Base-by-base conservation (phyloP, 805 yeast genomes). In the Sugiyamaella mastotermitis region DNA sequence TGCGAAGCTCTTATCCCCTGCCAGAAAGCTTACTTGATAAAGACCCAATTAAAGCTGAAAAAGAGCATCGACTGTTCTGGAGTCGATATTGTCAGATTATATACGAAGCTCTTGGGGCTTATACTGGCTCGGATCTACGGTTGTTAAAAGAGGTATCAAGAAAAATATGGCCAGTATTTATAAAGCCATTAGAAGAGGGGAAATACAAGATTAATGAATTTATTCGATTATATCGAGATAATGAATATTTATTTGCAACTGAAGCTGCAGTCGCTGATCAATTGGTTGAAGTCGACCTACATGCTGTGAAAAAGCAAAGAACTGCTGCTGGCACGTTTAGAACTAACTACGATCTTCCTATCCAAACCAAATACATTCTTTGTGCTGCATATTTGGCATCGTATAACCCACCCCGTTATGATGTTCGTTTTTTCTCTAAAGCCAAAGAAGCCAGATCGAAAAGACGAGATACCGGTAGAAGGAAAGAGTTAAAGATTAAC, bases 331-430 rank as follows among this genome's bases (percentile, higher is more conserved):
- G 5, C 17, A 13, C 30, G 14, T 15, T 28, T 15, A 44, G 27
- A 3, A 33, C 18, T 3, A 11, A 33, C 2, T 40, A 68, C 36
- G 80, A 78, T 46, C 60, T 83, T 29, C 76, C 88, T 0, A 55
- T 53, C 6, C 69, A 74, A 35, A 72, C 90, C 2, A 82, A 83
- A 52, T 84, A 72, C 52, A 60, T 88, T n/a, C 59, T 87, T 11
- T 71, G 86, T 22, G 85, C 95, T 1, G 79, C 94, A 1, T 88
- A 82, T 56, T 61, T 87, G 33, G 94, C 95, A 1, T 85, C 95
- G 0, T 83, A 74, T 53, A 74, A 77, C 40, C 83, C 80, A 21
- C 77, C 80, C 2, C 72, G 75, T 43, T 72, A 71, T 51, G 97
- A 87, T 57, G 62, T 78, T 51, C 72, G 76, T 36, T 64, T 74